Base-by-base conservation (phyloP, 495 filamentous ascomycete species). In the Glonium stellatum region DNA sequence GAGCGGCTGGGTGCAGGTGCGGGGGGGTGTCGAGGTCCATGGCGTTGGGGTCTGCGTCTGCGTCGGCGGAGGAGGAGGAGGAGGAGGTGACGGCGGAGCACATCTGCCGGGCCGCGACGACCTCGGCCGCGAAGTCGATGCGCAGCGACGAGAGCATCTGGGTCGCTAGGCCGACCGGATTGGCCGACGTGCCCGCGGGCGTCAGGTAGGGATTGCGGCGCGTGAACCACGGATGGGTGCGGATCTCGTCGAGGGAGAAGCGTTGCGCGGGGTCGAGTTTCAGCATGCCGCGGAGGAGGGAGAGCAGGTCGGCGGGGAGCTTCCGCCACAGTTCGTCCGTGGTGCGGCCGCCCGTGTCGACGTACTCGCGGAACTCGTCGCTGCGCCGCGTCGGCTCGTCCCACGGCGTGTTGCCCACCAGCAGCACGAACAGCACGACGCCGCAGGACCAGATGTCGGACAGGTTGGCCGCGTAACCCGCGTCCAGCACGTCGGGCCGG, bases 371-470 rank as follows among this genome's bases (percentile, higher is more conserved):
- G 67, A 67, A 78, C 63, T 78, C 75, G 23, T 68, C 73, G 52
- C 72, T 74, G 27, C 65, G 48, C 21, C 81, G 73, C 11, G 90
- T 90, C 1, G 93, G 93, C 67, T 93, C 88, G 67, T 97, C 95
- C 93, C 93, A 99, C 0, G 93, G 93, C 1, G 93, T 99, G 71
- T 99, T 99, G 11, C 93, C 93, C 5, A 92, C 90, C 18, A 99
- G 73, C 4, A 99, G 77, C 42, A 97, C 93, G 68, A 99, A 99
- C 9, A 99, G 78, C 35, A 99, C 93, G 39, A 99, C 89, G 15
- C 92, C 93, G 64, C 90, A 95, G 37, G 91, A 96, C 93, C 93
- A 99, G 49, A 99, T 91, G 67, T 99, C 93, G 34, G 88, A 87
- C 54, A 89, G 75, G 66, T 97, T 86, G 1, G 89, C 84, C 25